A percentile compares a stretch with the other conserved stretches of the same genome.
phyloP scores from a whole-genome alignment of 2,329 filamentous ascomycete species.

The Ophiostoma australiae region DNA sequence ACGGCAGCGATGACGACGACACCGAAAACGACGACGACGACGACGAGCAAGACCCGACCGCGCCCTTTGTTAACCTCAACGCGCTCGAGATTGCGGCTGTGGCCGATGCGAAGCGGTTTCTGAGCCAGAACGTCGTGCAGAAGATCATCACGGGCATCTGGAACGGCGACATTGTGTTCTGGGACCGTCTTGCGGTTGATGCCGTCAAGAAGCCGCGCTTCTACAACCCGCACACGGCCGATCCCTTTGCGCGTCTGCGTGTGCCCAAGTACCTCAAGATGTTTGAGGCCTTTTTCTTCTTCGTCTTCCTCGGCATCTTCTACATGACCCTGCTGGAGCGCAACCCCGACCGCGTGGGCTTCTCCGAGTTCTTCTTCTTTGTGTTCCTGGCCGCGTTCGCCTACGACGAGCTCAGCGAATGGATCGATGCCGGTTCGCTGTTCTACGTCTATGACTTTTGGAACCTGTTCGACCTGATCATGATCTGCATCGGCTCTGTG shows the following conservation, averaged over 20 bases:
- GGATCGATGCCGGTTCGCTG: constrained; percentile 76
- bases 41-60: constrained; percentile 58
- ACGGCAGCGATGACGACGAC: constrained; percentile 43
- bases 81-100: constrained; percentile 82
- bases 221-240: constrained; percentile 63
- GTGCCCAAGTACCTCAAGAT: constrained; percentile 81
- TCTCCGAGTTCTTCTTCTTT: constrained; percentile 66
- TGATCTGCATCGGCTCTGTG: constrained; percentile 62
- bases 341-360: constrained; percentile 60
- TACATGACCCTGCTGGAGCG: constrained; percentile 79
- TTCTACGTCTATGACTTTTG: constrained; percentile 83
- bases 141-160: constrained; percentile 80
- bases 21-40: constrained; percentile 42
- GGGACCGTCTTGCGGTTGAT: constrained; percentile 69
- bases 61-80: constrained; percentile 72
- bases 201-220: constrained; percentile 70
- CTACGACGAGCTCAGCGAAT: constrained; percentile 82
- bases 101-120: constrained; percentile 75
- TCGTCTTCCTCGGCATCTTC: constrained; percentile 70
- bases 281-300: constrained; percentile 79
- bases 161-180: constrained; percentile 82
- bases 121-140: constrained; percentile 74
- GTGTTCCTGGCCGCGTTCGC: constrained; percentile 83
- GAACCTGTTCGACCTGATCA: constrained; percentile 68
- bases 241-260: constrained; percentile 68